Percentiles rank a stretch among this genome's conserved stretches.
Evolutionary conservation across 2,329 filamentous ascomycete species (phyloP).

Genomic region (Cercospora beticola): DNA sequence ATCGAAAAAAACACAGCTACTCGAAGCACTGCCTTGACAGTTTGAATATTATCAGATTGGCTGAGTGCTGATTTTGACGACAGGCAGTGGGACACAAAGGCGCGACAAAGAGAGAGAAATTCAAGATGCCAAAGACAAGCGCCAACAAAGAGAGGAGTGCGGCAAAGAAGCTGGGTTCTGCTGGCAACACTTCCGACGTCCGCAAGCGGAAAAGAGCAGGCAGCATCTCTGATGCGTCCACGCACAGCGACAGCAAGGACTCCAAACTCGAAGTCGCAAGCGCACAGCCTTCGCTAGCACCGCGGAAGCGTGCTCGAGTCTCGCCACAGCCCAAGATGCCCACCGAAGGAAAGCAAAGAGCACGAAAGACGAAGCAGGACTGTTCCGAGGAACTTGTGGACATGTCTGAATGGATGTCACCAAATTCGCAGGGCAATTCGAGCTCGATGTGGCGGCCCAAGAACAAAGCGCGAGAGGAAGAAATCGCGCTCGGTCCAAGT

Average conservation of each 20-base stretch:
- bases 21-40: neutral
- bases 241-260: neutral
- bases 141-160: neutral
- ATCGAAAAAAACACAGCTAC: neutral
- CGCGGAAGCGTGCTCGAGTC: neutral
- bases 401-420: neutral
- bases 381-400: neutral
- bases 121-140: neutral
- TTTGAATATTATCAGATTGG: neutral
- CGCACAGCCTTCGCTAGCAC: neutral
- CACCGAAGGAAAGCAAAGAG: neutral
- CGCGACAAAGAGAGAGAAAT: neutral
- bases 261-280: neutral
- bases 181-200: neutral
- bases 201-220: neutral
- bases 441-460: slow-evolving; percentile 3
- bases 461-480: neutral
- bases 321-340: neutral
- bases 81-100: neutral
- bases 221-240: neutral
- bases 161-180: neutral
- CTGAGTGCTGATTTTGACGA: neutral
- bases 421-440: neutral
- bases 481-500: neutral
- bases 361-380: neutral